Base-by-base conservation (phyloP, 768 basidiomycete genomes). In the Psilocybe cyanescens region DNA sequence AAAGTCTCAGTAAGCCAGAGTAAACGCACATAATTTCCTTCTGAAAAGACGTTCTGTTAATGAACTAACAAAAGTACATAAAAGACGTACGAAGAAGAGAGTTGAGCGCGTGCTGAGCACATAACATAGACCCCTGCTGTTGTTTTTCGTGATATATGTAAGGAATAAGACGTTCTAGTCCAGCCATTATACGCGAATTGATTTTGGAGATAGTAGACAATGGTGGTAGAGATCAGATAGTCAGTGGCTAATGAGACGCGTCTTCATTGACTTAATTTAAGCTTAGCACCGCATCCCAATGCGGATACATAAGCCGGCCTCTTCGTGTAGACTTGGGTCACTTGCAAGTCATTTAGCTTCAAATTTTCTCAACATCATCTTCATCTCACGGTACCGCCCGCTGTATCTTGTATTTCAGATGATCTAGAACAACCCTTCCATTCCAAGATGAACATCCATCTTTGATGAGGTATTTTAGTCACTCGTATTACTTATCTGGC, bases 91-190 rank as follows among this genome's bases (percentile, higher is more conserved):
- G 92, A 31, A 94, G 79, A 17, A 95, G 79, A 16, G 85, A 84
- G 71, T 94, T 95, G 33, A 95, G 79, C 7, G 93, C 91, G 75
- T 95, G 91, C 70, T 94, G 92, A 11, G 92, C 93, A 71, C 93
- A 95, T 31, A 94, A 83, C 85, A 91, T 91, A 2, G 91, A 92
- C 24, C 91, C 91, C 59, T 75, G 64, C 70, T 93, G 83, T 72
- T 95, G 92, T 62, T 72, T 83, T 70, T 94, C 92, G 73, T 93
- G 91, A 71, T 94, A 94, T 59, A 94, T 89, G 8, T 81, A 70
- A 7, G 78, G 71, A 11, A 78, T 65, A 8, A 94, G 79, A 30
- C 66, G 67, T 65, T 90, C 84, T 39, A 90, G 76, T 53, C 82
- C 81, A 30, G 86, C 79, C 89, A 91, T 91, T 64, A 57, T 48